Conservation (phyloP, 73 alveolate genomes). For the Durusdinium trenchii region DNA sequence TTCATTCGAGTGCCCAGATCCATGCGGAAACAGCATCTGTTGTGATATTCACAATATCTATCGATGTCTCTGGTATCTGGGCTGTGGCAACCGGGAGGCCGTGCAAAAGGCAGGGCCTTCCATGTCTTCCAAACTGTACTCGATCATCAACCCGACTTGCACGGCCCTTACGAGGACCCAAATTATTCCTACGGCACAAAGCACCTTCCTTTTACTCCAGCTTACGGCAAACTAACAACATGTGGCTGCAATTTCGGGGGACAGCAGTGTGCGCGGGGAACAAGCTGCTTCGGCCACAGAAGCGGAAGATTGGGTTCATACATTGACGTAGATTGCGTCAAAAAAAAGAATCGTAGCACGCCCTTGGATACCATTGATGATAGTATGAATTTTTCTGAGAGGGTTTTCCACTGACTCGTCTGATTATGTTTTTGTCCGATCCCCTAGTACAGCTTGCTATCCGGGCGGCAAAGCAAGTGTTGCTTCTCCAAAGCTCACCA, state of each 20-base stretch:
- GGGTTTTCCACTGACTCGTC: too few species aligned
- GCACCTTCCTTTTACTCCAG: not conserved
- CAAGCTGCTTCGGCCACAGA: not conserved
- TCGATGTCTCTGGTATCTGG: not conserved
- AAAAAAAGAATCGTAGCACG: too few species aligned
- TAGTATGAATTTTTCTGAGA: too few species aligned
- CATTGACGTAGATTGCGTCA: slow-evolving; percentile 25
- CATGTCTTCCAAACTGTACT: not conserved
- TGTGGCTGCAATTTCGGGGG: not conserved
- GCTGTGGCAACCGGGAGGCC: slow-evolving; percentile 8
- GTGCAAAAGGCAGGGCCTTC: not conserved
- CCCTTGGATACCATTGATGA: too few species aligned
- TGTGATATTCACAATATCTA: not conserved
- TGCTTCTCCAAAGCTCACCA: too few species aligned
- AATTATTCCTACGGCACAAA: not conserved
- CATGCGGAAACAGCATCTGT: not conserved
- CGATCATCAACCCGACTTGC: slow-evolving; percentile 44
- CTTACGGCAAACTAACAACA: not conserved
- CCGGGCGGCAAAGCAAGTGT: too few species aligned
- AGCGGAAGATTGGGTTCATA: slow-evolving; percentile 47
- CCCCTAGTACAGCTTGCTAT: too few species aligned
- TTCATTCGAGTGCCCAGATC: not conserved
- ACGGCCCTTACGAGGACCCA: slow-evolving; percentile 3
- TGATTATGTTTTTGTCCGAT: too few species aligned
- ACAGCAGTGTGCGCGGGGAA: too few species aligned